Base-by-base conservation (phyloP, 2,329 filamentous ascomycete genomes). In the Aspergillus transmontanensis region DNA sequence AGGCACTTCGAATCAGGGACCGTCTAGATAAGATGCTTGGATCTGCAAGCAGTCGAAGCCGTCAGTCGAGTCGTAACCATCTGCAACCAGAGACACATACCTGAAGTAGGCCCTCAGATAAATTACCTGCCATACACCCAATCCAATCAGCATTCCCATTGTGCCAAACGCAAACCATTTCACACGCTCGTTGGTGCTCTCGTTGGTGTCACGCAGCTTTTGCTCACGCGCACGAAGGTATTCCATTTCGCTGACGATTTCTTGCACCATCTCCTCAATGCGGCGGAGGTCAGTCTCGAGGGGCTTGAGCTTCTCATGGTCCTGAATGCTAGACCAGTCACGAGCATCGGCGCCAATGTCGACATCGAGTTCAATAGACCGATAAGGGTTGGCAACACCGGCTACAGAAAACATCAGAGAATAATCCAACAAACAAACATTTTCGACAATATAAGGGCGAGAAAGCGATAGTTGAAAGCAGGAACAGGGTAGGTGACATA, bases 91-190 rank as follows among this genome's bases (percentile, higher is more conserved):
- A 39, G 0, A 30, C 30, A 77, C 79, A 74, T 78, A 91, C 85
- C 93, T 89, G 86, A 99, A 99, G 85, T 99, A 99, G 68, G 94
- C 94, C 78, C 95, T 87, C 81, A 99, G 85, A 81, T 99, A 99
- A 77, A 99, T 89, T 75, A 99, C 92, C 88, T 99, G 95, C 95
- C 95, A 99, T 48, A 84, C 93, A 79, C 95, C 96, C 72, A 99
- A 84, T 39, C 87, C 92, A 69, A 97, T 84, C 71, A 99, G 83
- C 84, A 97, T 90, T 66, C 93, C 90, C 82, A 97, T 98, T 32
- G 94, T 98, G 69, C 89, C 88, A 78, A 97, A 89, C 56, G 94
- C 94, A 81, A 99, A 99, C 93, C 93, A 98, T 85, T 98, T 99
- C 75, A 99, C 95, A 64, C 95, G 88, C 82, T 91, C 95, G 82